A percentile compares a stretch with the other conserved stretches of the same genome.
Evolutionary conservation across 805 yeast species (phyloP).

Genomic region (Sporopachydermia lactativora): DNA sequence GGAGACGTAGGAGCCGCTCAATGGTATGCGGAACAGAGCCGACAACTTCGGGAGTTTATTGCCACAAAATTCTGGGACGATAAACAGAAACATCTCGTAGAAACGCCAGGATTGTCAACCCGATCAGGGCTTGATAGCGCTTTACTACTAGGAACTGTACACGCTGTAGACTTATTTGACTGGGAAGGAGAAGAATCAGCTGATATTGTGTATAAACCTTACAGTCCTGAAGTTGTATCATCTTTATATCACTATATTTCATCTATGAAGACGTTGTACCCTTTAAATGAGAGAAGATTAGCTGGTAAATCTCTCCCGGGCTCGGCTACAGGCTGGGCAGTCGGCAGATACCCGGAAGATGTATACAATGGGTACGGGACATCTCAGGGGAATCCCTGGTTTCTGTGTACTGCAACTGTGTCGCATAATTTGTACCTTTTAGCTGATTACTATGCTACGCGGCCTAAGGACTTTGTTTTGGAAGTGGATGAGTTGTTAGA

Average conservation of each 20-base stretch:
- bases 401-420: constrained; percentile 32
- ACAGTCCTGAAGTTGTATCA: constrained; percentile 15
- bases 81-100: constrained; percentile 43
- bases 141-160: constrained; percentile 35
- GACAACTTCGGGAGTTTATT: constrained; percentile 6
- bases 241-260: constrained; percentile 44
- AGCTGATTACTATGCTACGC: constrained; percentile 12
- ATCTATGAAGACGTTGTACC: constrained; percentile 64
- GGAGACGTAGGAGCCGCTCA: constrained; percentile 13
- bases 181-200: constrained; percentile 9
- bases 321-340: constrained; percentile 37
- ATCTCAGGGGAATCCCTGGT: constrained; percentile 90
- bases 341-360: constrained; percentile 93
- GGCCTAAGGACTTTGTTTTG: constrained; percentile 8
- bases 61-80: constrained; percentile 10
- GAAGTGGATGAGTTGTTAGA: constrained; percentile 3
- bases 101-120: constrained; percentile 40
- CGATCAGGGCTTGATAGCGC: constrained; percentile 77
- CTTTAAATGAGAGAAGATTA: constrained; percentile 37
- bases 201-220: constrained; percentile 14
- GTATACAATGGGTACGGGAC: constrained; percentile 61
- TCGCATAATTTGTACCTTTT: constrained; percentile 19
- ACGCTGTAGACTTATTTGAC: constrained; percentile 13
- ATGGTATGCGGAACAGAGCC: constrained; percentile 9
- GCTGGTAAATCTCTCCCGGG: constrained; percentile 6